Conservation (phyloP, 768 basidiomycete species). For the Suillus placidus region DNA sequence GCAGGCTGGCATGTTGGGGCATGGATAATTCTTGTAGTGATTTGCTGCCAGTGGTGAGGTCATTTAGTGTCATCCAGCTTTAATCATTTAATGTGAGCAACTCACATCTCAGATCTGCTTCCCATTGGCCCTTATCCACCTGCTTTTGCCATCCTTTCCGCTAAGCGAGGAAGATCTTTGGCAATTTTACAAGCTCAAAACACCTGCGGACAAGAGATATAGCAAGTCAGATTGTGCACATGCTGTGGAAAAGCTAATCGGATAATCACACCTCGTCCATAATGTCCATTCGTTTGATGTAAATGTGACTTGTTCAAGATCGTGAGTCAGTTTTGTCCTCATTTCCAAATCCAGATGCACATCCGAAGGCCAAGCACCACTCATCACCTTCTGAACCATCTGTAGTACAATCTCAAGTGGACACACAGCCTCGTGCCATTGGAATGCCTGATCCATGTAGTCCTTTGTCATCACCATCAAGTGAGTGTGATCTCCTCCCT, state of each 20-base stretch:
- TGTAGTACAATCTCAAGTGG: background rate
- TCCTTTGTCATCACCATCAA: conserved; percentile 27
- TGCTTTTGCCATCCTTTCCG: conserved; percentile 30
- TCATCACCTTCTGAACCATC: background rate
- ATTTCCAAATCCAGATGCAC: background rate
- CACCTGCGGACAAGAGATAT: conserved; percentile 30
- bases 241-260: background rate
- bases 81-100: background rate
- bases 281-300: background rate
- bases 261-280: conserved; percentile 1
- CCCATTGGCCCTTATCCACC: conserved; percentile 28
- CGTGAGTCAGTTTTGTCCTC: background rate
- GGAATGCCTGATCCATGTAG: background rate
- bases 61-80: background rate
- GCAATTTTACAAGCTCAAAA: conserved; percentile 33
- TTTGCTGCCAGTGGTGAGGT: conserved; percentile 12
- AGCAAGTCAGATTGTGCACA: background rate
- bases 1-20: background rate
- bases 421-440: background rate
- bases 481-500: conserved; percentile 28
- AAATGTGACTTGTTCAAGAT: conserved; percentile 1
- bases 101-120: conserved; percentile 17
- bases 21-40: conserved; percentile 6
- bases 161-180: conserved; percentile 24
- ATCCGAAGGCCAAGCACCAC: background rate